Evolutionary conservation across 31 red algal species (phyloP).

Genomic region (Odonthalia washingtoniensis): DNA sequence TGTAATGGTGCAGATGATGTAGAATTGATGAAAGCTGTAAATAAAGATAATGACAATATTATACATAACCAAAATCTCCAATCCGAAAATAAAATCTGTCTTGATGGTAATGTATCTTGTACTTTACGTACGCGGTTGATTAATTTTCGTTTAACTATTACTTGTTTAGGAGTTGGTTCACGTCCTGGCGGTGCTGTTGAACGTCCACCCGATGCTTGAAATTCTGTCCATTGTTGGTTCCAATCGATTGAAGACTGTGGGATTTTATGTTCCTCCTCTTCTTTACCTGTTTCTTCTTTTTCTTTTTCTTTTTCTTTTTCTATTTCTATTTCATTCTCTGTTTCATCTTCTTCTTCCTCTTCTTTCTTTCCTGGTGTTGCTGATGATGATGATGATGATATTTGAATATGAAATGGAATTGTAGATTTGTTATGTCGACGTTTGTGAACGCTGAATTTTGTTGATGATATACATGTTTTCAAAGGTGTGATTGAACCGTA

Average conservation of each 20-base stretch:
- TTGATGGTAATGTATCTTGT: constrained; percentile 10
- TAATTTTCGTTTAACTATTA: constrained; percentile 25
- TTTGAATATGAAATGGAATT: no score
- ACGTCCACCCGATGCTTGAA: constrained; percentile 37
- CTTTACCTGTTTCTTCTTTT: not conserved
- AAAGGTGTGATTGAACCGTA: no score
- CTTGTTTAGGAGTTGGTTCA: constrained; percentile 34
- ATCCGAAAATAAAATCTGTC: constrained; percentile 47
- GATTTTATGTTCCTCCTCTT: constrained; percentile 35
- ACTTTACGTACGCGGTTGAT: not conserved
- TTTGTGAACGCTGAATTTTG: no score
- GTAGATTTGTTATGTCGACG: no score
- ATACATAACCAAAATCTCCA: constrained; percentile 80
- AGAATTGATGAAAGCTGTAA: constrained; percentile 66
- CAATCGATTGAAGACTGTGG: constrained; percentile 72
- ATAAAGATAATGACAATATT: constrained; percentile 50
- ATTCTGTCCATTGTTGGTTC: constrained; percentile 60
- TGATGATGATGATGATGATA: no score
- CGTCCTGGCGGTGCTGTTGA: constrained; percentile 38
- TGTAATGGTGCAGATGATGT: constrained; percentile 4
- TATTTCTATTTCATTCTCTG: no score
- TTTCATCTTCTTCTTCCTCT: no score
- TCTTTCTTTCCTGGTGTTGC: no score
- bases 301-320: no score
- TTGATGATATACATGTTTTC: no score